Evolutionary conservation across 768 basidiomycete species (phyloP), one percentile per base, ranked within the genome.

Genomic region (Gloeostereum incarnatum): DNA sequence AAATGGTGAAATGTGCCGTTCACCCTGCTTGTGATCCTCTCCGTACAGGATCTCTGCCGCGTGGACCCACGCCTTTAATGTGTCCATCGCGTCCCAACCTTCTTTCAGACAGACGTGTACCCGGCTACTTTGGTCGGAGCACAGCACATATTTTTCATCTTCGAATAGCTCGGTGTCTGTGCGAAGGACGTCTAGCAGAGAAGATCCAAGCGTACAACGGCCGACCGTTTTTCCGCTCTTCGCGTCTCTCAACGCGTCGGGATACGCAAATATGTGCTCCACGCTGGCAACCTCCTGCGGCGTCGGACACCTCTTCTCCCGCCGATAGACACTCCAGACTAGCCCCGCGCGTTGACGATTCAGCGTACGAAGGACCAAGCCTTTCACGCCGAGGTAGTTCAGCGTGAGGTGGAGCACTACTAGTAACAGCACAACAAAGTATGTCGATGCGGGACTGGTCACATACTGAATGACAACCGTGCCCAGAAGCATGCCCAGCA

Each of bases 401-500:
- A 74, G 60, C 11, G 55, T 38, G 6, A 83, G 61, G 46, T 84
- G 81, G 0, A 68, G 60, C 2, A 55, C 59, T 18, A 81, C 60
- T 14, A 83, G 63, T 16, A 65, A 8, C 39, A 73, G 61, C 3
- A 83, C 62, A 1, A 66, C 59, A 2, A 60, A 54, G 44, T 77
- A 79, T 2, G 74, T 82, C 20, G 64, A 48, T 22, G 51, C 52
- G 2, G 62, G 54, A 0, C 68, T 70, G 14, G 67, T 66, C 27
- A 82, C 49, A 43, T 71, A 67, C 6, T 75, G 71, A 20, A 83
- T 67, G 6, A 81, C 55, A n/a, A 74, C 46, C 2, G 71, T 71
- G 5, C 79, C 79, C 10, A 73, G 62, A 53, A 83, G 49, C 71
- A 81, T 77, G 14, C 81, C 81, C 1, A 76, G 48, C 21, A 84